phyloP scores from a whole-genome alignment of 2,329 filamentous ascomycete genomes.

The Penicillium concentricum region DNA sequence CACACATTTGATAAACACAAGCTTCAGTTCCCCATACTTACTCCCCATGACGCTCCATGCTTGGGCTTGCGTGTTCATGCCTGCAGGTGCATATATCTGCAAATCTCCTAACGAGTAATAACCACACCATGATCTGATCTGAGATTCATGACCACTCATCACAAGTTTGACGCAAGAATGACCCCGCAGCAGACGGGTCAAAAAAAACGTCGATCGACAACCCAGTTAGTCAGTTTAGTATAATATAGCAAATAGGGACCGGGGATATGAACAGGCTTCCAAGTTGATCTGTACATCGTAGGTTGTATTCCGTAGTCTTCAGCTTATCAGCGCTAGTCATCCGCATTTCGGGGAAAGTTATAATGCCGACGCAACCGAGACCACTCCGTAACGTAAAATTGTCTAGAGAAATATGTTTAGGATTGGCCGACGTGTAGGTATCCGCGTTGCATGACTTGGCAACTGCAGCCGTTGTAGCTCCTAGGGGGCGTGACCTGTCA shows the following conservation, averaged over 20 bases:
- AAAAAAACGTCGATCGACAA: conserved; percentile 15
- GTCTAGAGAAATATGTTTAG: not conserved
- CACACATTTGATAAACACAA: not conserved
- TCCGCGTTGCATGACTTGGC: conserved; percentile 11
- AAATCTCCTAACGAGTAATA: conserved; percentile 9
- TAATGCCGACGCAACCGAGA: not conserved
- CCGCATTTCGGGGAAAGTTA: not conserved
- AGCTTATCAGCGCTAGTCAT: not conserved
- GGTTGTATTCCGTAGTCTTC: not conserved
- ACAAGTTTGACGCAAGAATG: conserved; percentile 17
- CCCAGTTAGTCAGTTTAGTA: conserved; percentile 1
- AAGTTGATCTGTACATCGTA: not conserved
- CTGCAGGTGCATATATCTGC: not conserved
- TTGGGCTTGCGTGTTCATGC: not conserved
- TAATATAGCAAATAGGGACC: conserved; percentile 11
- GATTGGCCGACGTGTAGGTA: conserved; percentile 12
- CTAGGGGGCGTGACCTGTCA: conserved; percentile 5
- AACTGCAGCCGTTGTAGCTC: conserved; percentile 1
- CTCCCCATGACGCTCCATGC: not conserved
- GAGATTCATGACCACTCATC: conserved; percentile 15
- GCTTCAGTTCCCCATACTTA: conserved; percentile 3
- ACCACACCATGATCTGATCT: not conserved
- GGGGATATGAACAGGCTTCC: not conserved
- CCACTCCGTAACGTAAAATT: not conserved
- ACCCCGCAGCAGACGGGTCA: conserved; percentile 23